phyloP scores from a whole-genome alignment of 208 protist species.

The Trypanosoma rangeli region DNA sequence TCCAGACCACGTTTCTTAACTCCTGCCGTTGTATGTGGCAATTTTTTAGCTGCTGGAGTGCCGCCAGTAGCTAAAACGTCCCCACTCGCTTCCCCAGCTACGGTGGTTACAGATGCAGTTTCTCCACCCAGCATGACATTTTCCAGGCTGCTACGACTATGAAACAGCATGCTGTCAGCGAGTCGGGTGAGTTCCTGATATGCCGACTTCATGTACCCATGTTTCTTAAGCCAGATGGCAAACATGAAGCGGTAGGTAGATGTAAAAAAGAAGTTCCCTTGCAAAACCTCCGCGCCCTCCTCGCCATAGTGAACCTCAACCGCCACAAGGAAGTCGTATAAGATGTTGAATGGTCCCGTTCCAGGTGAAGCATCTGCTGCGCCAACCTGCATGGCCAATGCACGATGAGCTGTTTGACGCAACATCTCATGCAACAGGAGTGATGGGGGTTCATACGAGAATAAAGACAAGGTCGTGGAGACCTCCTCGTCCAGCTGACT shows the following conservation, averaged over 20 bases:
- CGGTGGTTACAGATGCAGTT: background rate
- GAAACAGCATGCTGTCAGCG: slow-evolving; percentile 29
- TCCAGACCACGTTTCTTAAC: slow-evolving; percentile 2
- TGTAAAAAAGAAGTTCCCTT: slow-evolving; percentile 52
- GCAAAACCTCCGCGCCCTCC: slow-evolving; percentile 21
- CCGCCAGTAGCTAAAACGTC: background rate
- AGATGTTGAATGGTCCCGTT: slow-evolving; percentile 29
- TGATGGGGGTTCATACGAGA: slow-evolving; percentile 6
- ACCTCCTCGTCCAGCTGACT: slow-evolving; percentile 35
- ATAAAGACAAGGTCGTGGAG: slow-evolving; percentile 22
- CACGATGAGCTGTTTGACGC: slow-evolving; percentile 56
- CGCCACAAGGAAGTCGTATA: slow-evolving; percentile 35
- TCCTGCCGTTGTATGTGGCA: background rate
- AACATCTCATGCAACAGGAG: slow-evolving; percentile 38
- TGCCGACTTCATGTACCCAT: slow-evolving; percentile 61
- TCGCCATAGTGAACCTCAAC: slow-evolving; percentile 45
- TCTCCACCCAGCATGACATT: background rate
- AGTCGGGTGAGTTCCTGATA: slow-evolving; percentile 56
- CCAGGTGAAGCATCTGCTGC: slow-evolving; percentile 20
- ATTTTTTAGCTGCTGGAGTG: background rate
- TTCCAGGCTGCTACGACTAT: slow-evolving; percentile 10
- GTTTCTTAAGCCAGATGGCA: slow-evolving; percentile 35
- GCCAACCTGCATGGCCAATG: slow-evolving; percentile 49
- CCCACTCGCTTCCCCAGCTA: background rate
- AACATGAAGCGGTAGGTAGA: slow-evolving; percentile 49